A percentile compares a stretch with the other conserved stretches of the same genome.
Conservation (phyloP, 306 rosid species). For the Medicago truncatula region DNA sequence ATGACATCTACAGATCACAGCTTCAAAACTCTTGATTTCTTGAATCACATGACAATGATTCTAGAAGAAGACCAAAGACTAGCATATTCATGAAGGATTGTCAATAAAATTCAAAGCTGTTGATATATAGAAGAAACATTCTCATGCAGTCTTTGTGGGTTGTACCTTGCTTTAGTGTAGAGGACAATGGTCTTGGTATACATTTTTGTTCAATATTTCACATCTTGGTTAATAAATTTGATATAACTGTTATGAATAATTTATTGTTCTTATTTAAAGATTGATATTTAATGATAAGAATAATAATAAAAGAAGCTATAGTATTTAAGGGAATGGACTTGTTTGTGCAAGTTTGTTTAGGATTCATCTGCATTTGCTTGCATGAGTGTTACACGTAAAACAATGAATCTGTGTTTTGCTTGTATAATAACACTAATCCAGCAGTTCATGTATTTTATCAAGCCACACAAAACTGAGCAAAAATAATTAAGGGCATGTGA, state of each 20-base stretch:
- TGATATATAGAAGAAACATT: constrained; percentile 21
- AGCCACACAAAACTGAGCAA: too few species aligned
- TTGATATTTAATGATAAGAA: background rate
- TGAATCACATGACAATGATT: constrained; percentile 1
- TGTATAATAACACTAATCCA: too few species aligned
- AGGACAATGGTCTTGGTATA: constrained; percentile 8
- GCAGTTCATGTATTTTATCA: too few species aligned
- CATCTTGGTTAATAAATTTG: constrained; percentile 29
- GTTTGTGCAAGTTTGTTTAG: too few species aligned
- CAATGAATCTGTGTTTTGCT: too few species aligned
- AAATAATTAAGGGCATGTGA: background rate
- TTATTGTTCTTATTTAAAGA: background rate
- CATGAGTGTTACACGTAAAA: too few species aligned
- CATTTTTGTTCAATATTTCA: constrained; percentile 9
- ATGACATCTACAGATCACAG: constrained; percentile 74
- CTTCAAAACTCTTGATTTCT: constrained; percentile 47
- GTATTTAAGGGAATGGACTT: too few species aligned
- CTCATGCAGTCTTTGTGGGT: constrained; percentile 12
- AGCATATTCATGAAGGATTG: constrained; percentile 11
- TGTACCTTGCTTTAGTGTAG: constrained; percentile 26
- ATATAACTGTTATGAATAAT: constrained; percentile 9
- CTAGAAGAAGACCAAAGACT: constrained; percentile 10
- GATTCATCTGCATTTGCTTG: too few species aligned
- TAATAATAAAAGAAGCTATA: background rate
- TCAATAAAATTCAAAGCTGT: constrained; percentile 6